Conservation (phyloP, 441 rosid genomes). For the Erodium chrysanthum region DNA sequence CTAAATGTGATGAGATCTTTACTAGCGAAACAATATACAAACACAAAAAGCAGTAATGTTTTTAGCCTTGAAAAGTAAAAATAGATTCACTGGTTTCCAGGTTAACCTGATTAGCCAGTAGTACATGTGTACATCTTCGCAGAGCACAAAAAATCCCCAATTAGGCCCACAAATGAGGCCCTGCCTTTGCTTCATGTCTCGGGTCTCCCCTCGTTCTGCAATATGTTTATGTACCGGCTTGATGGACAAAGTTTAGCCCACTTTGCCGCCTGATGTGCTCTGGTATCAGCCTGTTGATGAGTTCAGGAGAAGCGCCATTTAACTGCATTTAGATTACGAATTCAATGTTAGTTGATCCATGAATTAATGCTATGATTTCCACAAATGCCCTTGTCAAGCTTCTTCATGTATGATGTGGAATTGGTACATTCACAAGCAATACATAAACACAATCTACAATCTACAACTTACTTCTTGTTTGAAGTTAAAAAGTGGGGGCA, state of each 20-base stretch:
- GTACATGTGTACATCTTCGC: background rate
- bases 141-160: background rate
- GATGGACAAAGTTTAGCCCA: slow-evolving; percentile 27
- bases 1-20: background rate
- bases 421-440: no score
- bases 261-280: slow-evolving; percentile 44
- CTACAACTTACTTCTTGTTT: background rate
- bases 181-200: background rate
- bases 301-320: slow-evolving; percentile 46
- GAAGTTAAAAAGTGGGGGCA: background rate
- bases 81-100: background rate
- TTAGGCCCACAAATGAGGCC: background rate
- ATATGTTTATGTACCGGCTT: slow-evolving; percentile 25
- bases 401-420: background rate
- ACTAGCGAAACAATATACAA: background rate
- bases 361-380: no score
- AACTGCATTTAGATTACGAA: slow-evolving; percentile 27
- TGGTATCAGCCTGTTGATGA: slow-evolving; percentile 49
- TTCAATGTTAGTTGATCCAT: background rate
- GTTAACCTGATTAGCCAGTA: background rate
- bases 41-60: background rate
- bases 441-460: background rate
- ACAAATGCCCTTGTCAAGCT: no score
- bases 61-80: background rate
- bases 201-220: slow-evolving; percentile 3